phyloP scores from a whole-genome alignment of 805 yeast genomes.

The Candida verbasci region DNA sequence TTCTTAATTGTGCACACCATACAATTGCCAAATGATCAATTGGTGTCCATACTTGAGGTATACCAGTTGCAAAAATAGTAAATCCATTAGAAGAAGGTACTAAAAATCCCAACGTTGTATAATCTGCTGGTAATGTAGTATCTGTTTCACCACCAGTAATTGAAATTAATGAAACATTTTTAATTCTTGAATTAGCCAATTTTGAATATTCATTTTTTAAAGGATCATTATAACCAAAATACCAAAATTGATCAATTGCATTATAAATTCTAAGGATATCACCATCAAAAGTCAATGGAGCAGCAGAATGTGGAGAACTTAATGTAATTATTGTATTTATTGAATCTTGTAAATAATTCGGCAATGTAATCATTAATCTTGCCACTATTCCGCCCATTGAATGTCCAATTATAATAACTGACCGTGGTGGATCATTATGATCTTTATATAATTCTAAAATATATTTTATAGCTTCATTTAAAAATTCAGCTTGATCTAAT shows the following conservation, averaged over 20 bases:
- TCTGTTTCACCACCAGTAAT: constrained; percentile 87
- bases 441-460: constrained; percentile 65
- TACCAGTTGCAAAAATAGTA: constrained; percentile 77
- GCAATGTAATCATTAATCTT: constrained; percentile 73
- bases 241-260: constrained; percentile 77
- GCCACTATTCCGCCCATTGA: constrained; percentile 98
- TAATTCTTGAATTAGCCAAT: constrained; percentile 44
- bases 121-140: constrained; percentile 82
- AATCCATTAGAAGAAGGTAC: constrained; percentile 76
- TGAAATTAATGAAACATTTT: constrained; percentile 67
- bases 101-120: constrained; percentile 67
- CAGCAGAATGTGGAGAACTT: constrained; percentile 87
- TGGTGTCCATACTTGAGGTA: constrained; percentile 90
- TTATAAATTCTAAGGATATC: constrained; percentile 74
- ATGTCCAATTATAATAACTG: constrained; percentile 82
- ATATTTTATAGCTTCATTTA: constrained; percentile 80
- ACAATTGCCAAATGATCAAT: constrained; percentile 93
- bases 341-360: constrained; percentile 67
- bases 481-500: constrained; percentile 88
- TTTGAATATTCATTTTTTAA: constrained; percentile 9
- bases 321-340: constrained; percentile 81
- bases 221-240: constrained; percentile 44
- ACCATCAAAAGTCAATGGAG: constrained; percentile 92
- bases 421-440: constrained; percentile 44
- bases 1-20: constrained; percentile 89